Conservation (phyloP, 1,284 basidiomycete species). For the Ceratobasidium sp. region DNA sequence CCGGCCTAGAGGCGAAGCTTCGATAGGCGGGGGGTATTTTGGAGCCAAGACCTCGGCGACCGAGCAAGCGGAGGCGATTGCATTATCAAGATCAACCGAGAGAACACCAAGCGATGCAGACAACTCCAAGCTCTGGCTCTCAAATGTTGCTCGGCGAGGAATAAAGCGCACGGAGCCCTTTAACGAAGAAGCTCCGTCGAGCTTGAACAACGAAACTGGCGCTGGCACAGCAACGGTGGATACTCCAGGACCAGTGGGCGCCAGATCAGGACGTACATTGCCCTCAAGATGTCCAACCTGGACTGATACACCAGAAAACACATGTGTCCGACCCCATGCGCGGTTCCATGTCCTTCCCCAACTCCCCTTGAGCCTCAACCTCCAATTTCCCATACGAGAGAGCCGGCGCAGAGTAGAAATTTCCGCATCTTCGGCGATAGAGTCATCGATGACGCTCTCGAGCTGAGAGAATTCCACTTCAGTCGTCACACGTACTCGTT, state of each 20-base stretch:
- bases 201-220: conserved; percentile 36
- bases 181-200: conserved; percentile 38
- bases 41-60: conserved; percentile 19
- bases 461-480: conserved; percentile 65
- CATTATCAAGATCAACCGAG: conserved; percentile 31
- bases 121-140: conserved; percentile 32
- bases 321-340: conserved; percentile 71
- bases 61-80: conserved; percentile 7
- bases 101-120: conserved; percentile 27
- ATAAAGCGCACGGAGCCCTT: conserved; percentile 38
- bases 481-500: conserved; percentile 64
- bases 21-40: not conserved
- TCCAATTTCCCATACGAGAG: conserved; percentile 64
- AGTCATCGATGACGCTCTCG: conserved; percentile 49
- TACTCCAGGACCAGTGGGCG: conserved; percentile 5
- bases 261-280: conserved; percentile 52
- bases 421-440: conserved; percentile 40
- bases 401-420: conserved; percentile 35
- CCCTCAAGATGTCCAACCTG: conserved; percentile 63
- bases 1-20: not conserved
- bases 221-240: conserved; percentile 22
- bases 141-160: conserved; percentile 34
- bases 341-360: conserved; percentile 71
- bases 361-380: conserved; percentile 66
- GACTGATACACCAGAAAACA: conserved; percentile 63